These are phyloP conservation scores for Lachnellula hyalina DNA, from an alignment of 2,329 filamentous ascomycete genomes.

Conservation along the genomic window DNA sequence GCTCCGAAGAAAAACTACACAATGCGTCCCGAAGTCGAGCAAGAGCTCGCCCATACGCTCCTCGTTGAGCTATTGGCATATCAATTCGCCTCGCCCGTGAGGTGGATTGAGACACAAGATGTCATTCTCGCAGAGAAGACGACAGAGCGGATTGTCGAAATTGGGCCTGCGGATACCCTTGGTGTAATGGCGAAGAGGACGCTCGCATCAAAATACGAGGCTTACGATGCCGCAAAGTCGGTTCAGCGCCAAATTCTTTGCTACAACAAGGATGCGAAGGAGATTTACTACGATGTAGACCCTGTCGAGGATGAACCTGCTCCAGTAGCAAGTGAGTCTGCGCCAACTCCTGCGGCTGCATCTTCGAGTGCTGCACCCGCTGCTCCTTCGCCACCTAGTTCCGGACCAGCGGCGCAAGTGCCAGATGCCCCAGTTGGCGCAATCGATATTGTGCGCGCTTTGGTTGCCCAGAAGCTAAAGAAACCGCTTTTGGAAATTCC, in stretches of 20 bases:
- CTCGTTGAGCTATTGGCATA: slow-evolving; percentile 98
- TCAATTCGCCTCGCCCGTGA: slow-evolving; percentile 96
- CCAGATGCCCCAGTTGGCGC: slow-evolving; percentile 83
- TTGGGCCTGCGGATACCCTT: slow-evolving; percentile 93
- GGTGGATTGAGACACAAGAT: slow-evolving; percentile 99
- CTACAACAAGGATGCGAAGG: slow-evolving; percentile 99
- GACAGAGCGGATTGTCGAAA: slow-evolving; percentile 95
- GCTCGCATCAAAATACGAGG: slow-evolving; percentile 94
- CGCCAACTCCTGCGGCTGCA: slow-evolving; percentile 39
- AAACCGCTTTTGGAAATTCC: slow-evolving; percentile 86
- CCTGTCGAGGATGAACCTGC: slow-evolving; percentile 87
- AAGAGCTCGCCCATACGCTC: slow-evolving; percentile 97
- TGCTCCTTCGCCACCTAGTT: slow-evolving; percentile 57
- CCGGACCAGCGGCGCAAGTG: slow-evolving; percentile 82
- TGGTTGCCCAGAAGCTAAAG: slow-evolving; percentile 97
- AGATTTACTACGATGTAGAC: slow-evolving; percentile 99
- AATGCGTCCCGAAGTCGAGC: slow-evolving; percentile 98
- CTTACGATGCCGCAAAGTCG: slow-evolving; percentile 94
- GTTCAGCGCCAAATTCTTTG: slow-evolving; percentile 96
- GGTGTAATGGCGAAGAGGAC: slow-evolving; percentile 97
- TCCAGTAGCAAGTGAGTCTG: slow-evolving; percentile 40
- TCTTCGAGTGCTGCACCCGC: slow-evolving; percentile 45
- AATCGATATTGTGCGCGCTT: slow-evolving; percentile 78
- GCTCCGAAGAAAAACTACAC: slow-evolving; percentile 26
- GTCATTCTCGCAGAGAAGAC: slow-evolving; percentile 95